A percentile compares a stretch with the other conserved stretches of the same genome.
Evolutionary conservation across 192 early-diverging fungal species (phyloP).

Genomic region (Coemansia sp.): DNA sequence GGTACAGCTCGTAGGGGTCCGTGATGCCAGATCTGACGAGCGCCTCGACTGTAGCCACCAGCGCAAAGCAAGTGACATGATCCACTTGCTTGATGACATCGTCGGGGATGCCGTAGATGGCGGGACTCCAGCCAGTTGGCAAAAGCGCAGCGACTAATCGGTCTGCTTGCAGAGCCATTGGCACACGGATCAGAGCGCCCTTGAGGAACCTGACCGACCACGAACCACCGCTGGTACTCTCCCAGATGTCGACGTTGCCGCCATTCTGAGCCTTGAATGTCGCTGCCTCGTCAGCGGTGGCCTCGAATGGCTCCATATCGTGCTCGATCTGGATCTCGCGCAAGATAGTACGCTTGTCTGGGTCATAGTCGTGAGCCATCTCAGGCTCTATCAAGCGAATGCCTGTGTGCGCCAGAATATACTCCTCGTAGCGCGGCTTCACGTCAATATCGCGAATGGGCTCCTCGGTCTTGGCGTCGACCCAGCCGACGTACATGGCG

Average conservation of each 20-base stretch:
- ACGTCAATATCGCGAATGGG: slow-evolving; percentile 84
- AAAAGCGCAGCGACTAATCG: slow-evolving; percentile 85
- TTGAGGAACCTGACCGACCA: slow-evolving; percentile 82
- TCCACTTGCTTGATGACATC: slow-evolving; percentile 91
- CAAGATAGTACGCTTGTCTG: slow-evolving; percentile 76
- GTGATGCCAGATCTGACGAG: slow-evolving; percentile 88
- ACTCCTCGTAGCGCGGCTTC: slow-evolving; percentile 87
- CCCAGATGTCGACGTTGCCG: slow-evolving; percentile 67
- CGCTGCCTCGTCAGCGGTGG: slow-evolving; percentile 84
- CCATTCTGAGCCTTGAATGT: slow-evolving; percentile 83
- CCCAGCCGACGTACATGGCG: slow-evolving; percentile 68
- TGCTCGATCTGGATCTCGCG: slow-evolving; percentile 87
- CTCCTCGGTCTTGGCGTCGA: slow-evolving; percentile 80
- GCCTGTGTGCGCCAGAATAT: slow-evolving; percentile 76
- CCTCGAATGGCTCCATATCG: slow-evolving; percentile 86
- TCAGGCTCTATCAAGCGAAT: slow-evolving; percentile 74
- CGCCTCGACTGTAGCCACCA: slow-evolving; percentile 92
- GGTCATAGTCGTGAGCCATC: slow-evolving; percentile 83
- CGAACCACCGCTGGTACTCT: slow-evolving; percentile 59
- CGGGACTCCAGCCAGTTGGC: slow-evolving; percentile 94
- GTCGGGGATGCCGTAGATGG: slow-evolving; percentile 90
- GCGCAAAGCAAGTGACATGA: slow-evolving; percentile 78
- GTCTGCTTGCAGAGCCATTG: slow-evolving; percentile 86
- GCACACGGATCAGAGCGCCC: slow-evolving; percentile 85
- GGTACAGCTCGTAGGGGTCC: slow-evolving; percentile 96